Conservation (phyloP, 1,284 basidiomycete genomes). For the Rhizoctonia solani region DNA sequence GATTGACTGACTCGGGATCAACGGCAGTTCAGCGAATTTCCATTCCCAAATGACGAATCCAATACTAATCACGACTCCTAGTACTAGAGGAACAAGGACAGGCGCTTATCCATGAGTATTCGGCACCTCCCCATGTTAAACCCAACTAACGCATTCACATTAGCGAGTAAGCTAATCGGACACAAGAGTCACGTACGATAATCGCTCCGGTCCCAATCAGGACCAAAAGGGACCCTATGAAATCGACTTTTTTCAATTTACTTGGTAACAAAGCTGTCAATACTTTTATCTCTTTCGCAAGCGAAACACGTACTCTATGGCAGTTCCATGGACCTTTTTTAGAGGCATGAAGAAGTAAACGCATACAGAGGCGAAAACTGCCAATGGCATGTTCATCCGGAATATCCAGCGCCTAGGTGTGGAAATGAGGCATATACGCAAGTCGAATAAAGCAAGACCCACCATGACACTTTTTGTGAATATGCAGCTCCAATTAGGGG, state of each 20-base stretch:
- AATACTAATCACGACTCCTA: constrained; percentile 45
- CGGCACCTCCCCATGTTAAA: constrained; percentile 50
- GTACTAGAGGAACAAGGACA: constrained; percentile 48
- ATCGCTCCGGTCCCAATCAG: constrained; percentile 49
- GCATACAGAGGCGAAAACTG: constrained; percentile 44
- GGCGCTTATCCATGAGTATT: constrained; percentile 46
- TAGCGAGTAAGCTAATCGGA: too few relatives aligned
- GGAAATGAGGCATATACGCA: background rate
- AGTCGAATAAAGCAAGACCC: background rate
- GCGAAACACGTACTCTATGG: constrained; percentile 27
- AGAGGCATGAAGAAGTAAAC: constrained; percentile 49
- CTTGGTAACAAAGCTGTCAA: background rate
- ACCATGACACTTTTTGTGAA: constrained; percentile 39
- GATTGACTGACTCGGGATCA: constrained; percentile 43
- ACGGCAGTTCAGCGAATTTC: constrained; percentile 47
- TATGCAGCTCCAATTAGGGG: constrained; percentile 33
- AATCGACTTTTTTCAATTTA: constrained; percentile 51
- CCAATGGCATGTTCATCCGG: constrained; percentile 49
- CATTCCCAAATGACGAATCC: constrained; percentile 50
- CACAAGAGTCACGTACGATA: constrained; percentile 38
- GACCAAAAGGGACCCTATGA: constrained; percentile 47
- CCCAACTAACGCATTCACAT: constrained; percentile 42
- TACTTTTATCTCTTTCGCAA: background rate
- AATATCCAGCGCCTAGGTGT: constrained; percentile 41
- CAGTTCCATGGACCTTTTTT: constrained; percentile 45